These are phyloP conservation scores for Neurospora sp. DNA, from an alignment of 2,329 filamentous ascomycete species.

Conservation along the genomic window DNA sequence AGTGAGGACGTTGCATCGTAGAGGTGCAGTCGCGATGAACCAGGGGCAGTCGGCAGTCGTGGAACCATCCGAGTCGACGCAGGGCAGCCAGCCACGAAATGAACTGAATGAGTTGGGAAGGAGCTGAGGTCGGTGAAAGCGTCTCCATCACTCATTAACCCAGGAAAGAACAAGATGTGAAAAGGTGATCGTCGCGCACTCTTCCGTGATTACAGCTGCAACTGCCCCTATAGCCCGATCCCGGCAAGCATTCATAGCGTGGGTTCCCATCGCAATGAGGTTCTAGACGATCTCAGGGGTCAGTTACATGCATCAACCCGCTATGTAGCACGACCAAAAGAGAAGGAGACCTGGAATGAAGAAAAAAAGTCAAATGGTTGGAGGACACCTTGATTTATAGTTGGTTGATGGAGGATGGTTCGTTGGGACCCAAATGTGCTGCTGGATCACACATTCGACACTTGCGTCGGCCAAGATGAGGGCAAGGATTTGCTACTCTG, in stretches of 20 bases:
- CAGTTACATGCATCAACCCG: not conserved
- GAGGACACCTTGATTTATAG: not conserved
- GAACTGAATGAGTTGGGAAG: not conserved
- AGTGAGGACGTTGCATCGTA: not conserved
- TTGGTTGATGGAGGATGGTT: not conserved
- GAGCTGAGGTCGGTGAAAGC: not conserved
- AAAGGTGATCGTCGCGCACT: not conserved
- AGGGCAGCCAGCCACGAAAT: not conserved
- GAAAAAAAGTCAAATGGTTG: not conserved
- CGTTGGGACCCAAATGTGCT: not conserved
- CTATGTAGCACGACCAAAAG: not conserved
- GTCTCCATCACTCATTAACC: not conserved
- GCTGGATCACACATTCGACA: not conserved
- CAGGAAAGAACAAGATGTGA: not conserved
- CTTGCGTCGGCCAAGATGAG: not conserved
- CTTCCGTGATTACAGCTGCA: not conserved
- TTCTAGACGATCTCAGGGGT: not conserved
- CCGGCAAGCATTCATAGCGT: not conserved
- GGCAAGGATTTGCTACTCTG: not conserved
- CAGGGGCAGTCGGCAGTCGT: not conserved
- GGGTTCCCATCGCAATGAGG: not conserved
- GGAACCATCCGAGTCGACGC: not conserved
- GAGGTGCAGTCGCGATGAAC: not conserved
- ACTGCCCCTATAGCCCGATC: not conserved
- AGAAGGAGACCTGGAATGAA: not conserved